Evolutionary conservation across 352 stramenopile species (phyloP).

Genomic region (Pythium pyrilobum): DNA sequence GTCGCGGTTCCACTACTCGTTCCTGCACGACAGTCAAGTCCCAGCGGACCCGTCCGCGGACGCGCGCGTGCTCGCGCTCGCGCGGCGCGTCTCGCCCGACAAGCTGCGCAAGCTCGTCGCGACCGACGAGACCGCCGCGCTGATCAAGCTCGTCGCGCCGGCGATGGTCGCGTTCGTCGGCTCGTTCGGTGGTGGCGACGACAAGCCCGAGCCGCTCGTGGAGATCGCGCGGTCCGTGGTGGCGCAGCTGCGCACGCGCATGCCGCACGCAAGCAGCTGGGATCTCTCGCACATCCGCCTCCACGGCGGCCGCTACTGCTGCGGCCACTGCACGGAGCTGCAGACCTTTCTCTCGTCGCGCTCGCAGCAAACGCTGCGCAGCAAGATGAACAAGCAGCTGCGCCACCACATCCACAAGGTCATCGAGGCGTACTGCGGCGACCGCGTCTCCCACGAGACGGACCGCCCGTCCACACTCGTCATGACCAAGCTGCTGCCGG

Average conservation of each 20-base stretch:
- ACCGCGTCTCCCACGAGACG: constrained; percentile 1
- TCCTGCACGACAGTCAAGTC: not conserved
- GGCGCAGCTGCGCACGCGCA: not conserved
- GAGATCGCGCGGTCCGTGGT: not conserved
- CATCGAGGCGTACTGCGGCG: constrained; percentile 10
- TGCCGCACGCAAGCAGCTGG: constrained; percentile 3
- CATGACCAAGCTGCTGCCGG: constrained; percentile 9
- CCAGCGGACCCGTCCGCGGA: not conserved
- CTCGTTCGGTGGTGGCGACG: not conserved
- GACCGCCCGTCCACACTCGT: constrained; percentile 12
- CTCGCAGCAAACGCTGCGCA: constrained; percentile 3
- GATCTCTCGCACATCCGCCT: constrained; percentile 4
- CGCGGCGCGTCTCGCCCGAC: constrained; percentile 1
- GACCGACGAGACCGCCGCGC: not conserved
- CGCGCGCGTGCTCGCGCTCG: not conserved
- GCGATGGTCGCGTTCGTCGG: constrained; percentile 2
- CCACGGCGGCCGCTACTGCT: constrained; percentile 5
- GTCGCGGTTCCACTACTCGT: not conserved
- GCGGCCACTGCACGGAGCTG: constrained; percentile 7
- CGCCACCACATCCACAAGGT: constrained; percentile 14
- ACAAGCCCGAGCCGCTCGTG: not conserved
- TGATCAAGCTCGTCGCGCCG: constrained; percentile 7
- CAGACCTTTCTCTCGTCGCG: constrained; percentile 10
- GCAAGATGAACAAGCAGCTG: constrained; percentile 4
- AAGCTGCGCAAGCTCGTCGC: constrained; percentile 3